Evolutionary conservation across 805 yeast genomes (phyloP), one percentile per base, ranked within the genome.

Genomic region (Ogataea trehalophila): DNA sequence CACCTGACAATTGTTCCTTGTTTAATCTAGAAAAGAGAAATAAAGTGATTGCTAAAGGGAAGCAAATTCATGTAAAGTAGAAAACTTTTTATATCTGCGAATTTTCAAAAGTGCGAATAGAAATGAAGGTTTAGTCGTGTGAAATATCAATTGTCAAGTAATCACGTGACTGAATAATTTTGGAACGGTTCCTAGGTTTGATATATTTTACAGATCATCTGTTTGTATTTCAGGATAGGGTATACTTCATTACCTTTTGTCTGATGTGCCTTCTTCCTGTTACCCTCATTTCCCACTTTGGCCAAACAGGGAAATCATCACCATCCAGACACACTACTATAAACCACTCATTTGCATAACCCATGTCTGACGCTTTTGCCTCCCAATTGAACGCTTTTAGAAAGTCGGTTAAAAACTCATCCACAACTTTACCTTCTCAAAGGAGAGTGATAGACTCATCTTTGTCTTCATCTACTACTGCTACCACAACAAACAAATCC

Each of bases 341-440:
- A 26, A 20, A 20, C 20, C 20, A 20, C 20, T 3, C 9, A 18
- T n/a, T 20, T 15, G 17, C 16, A 31, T 40, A n/a, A n/a, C 13
- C 7, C 23, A 39, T 65, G 69, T 45, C 66, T 9, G 69, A 65
- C 44, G 53, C 60, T 15, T 57, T 65, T 44, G 60, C 67, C n/a
- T 63, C 66, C 8, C 69, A 83, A 66, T 69, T 83, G 47, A 81
- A 79, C 61, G 85, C 86, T 47, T 83, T 83, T 71, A 79, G 76
- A 60, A 80, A 72, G 59, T 76, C 79, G 48, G 77, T 81, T 53
- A 78, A 80, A 57, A 58, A 53, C 42, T 67, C 77, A 3, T 80
- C 85, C 4, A 79, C 85, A 0, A 75, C 75, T 16, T 66, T 79
- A n/a, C 73, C 75, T 1, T 54, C 65, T 5, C 67, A 67, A 36